Evolutionary conservation across 306 rosid species (phyloP).

Genomic region (Crotalaria pallida): DNA sequence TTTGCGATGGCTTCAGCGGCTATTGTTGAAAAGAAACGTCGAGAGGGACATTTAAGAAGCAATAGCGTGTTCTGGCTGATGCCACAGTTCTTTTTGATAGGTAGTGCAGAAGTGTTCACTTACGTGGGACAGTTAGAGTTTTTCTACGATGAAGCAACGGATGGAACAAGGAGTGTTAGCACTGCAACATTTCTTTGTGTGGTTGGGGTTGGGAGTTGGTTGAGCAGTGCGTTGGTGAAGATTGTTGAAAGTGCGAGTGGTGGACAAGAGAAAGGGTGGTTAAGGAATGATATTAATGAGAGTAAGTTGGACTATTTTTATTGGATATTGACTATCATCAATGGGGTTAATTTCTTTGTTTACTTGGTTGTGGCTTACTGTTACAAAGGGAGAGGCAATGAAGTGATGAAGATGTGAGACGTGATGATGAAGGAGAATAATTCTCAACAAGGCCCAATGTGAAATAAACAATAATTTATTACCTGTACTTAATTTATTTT

Average conservation of each 20-base stretch:
- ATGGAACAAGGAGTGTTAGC: slow-evolving; percentile 53
- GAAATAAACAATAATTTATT: too few species aligned
- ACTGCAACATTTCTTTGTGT: slow-evolving; percentile 49
- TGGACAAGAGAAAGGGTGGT: slow-evolving; percentile 42
- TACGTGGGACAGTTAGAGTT: slow-evolving; percentile 70
- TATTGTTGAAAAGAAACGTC: slow-evolving; percentile 39
- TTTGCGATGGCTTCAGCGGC: slow-evolving; percentile 47
- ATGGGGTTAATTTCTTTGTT: slow-evolving; percentile 32
- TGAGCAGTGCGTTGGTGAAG: slow-evolving; percentile 43
- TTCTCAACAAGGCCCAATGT: too few species aligned
- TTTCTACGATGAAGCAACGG: slow-evolving; percentile 61
- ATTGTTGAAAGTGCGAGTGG: slow-evolving; percentile 24
- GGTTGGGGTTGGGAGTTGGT: slow-evolving; percentile 57
- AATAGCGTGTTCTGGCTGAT: slow-evolving; percentile 59
- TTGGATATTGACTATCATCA: slow-evolving; percentile 41
- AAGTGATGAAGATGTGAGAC: too few species aligned
- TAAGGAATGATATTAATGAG: slow-evolving; percentile 34
- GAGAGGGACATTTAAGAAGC: too few species aligned
- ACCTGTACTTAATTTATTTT: too few species aligned
- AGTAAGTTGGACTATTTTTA: slow-evolving; percentile 45
- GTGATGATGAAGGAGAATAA: too few species aligned
- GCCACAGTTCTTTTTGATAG: slow-evolving; percentile 57
- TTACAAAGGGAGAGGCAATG: slow-evolving; percentile 32
- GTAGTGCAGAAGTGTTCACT: slow-evolving; percentile 55
- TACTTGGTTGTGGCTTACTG: slow-evolving; percentile 29